These are phyloP conservation scores for Sporisorium sorghi DNA, from an alignment of 1,284 basidiomycete species.

Conservation along the genomic window DNA sequence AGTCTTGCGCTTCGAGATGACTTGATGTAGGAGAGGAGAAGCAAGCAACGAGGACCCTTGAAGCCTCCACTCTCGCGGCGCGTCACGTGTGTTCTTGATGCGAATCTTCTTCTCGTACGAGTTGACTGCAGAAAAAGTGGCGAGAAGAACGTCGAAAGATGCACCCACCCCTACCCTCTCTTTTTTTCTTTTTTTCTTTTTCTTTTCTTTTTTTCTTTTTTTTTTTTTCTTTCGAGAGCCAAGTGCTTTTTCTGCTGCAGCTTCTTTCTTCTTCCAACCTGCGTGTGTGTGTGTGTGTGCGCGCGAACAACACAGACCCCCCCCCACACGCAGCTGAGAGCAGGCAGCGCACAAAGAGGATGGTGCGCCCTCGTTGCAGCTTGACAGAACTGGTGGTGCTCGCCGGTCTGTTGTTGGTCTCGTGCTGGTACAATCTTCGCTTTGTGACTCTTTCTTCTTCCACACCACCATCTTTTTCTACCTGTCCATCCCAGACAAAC, in stretches of 20 bases:
- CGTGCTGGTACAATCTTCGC: conserved; percentile 15
- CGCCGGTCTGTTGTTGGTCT: conserved; percentile 17
- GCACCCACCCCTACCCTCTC: conserved; percentile 21
- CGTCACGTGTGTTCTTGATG: conserved; percentile 9
- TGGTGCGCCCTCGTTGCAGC: conserved; percentile 12
- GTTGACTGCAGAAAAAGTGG: not conserved
- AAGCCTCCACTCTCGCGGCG: conserved; percentile 22
- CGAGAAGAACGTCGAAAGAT: conserved; percentile 31
- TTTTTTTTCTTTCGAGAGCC: not conserved
- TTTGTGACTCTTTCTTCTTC: not conserved
- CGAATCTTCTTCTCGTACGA: conserved; percentile 17
- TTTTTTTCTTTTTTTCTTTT: conserved; percentile 4
- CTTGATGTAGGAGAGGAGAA: no score
- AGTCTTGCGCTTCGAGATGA: no score
- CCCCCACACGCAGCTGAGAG: conserved; percentile 1
- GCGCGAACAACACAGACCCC: not conserved
- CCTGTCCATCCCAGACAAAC: conserved; percentile 12
- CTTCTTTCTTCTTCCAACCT: conserved; percentile 1
- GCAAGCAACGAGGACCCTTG: conserved; percentile 6
- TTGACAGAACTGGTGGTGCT: conserved; percentile 22
- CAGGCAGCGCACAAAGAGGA: not conserved
- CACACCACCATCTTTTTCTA: conserved; percentile 16
- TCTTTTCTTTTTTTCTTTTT: conserved; percentile 2
- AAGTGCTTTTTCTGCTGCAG: not conserved
- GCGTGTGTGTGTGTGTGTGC: not conserved